These are phyloP conservation scores for Eudorina sp. DNA, from an alignment of 139 green algal species.

Conservation along the genomic window DNA sequence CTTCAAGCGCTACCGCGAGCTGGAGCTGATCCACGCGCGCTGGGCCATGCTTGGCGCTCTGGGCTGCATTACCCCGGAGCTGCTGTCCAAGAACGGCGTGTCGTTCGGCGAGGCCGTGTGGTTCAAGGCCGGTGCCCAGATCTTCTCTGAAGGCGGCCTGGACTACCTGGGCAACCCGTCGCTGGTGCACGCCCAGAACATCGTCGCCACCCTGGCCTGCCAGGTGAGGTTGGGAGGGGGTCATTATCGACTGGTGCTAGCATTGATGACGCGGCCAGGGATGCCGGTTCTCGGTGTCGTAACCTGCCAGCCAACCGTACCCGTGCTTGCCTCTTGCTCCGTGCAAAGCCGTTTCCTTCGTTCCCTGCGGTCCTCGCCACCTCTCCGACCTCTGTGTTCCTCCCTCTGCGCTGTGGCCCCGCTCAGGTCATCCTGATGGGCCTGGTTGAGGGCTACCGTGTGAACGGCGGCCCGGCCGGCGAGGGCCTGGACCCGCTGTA, in stretches of 20 bases:
- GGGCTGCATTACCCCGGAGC: conserved; percentile 77
- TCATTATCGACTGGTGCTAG: too few relatives aligned
- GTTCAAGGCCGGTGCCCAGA: conserved; percentile 97
- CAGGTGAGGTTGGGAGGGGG: conserved; percentile 76
- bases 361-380: too few relatives aligned
- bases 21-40: conserved; percentile 97
- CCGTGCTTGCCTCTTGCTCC: too few relatives aligned
- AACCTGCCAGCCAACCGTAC: too few relatives aligned
- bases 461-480: conserved; percentile 80
- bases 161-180: conserved; percentile 96
- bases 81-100: conserved; percentile 64
- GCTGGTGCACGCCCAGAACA: conserved; percentile 96
- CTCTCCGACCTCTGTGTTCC: too few relatives aligned
- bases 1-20: conserved; percentile 88
- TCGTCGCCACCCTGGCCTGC: conserved; percentile 90
- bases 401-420: background rate
- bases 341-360: too few relatives aligned
- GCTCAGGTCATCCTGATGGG: conserved; percentile 89
- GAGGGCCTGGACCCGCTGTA: conserved; percentile 90
- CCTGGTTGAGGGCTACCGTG: conserved; percentile 87
- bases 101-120: conserved; percentile 89
- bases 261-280: too few relatives aligned
- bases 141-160: conserved; percentile 92
- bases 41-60: conserved; percentile 97
- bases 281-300: too few relatives aligned